Percentiles rank a stretch among this genome's conserved stretches.
Evolutionary conservation across 169 alveolate genomes (phyloP).

Genomic region (Cryptosporidium sp.): DNA sequence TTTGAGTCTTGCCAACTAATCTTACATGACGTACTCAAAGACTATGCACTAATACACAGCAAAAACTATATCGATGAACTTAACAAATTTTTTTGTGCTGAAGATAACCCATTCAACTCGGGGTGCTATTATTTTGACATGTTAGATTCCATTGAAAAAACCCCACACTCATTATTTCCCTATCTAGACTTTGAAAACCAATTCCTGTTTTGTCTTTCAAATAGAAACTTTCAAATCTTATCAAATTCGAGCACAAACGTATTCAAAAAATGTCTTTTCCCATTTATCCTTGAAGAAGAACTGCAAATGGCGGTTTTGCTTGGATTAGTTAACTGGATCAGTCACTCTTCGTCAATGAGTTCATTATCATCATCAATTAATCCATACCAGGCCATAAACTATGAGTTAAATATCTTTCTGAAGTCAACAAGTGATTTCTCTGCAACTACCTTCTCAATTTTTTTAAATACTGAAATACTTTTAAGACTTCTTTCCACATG

Average conservation of each 20-base stretch:
- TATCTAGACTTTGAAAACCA: constrained; percentile 56
- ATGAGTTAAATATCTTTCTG: constrained; percentile 17
- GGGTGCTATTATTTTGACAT: constrained; percentile 45
- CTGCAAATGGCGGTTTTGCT: constrained; percentile 12
- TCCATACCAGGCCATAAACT: constrained; percentile 13
- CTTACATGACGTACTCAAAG: constrained; percentile 8
- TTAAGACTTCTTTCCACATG: not conserved
- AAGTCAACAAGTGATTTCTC: not conserved
- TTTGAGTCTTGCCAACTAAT: constrained; percentile 7
- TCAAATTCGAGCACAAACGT: constrained; percentile 6
- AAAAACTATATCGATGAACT: constrained; percentile 10
- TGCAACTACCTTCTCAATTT: not conserved
- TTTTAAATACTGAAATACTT: not conserved
- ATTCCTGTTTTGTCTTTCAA: constrained; percentile 26
- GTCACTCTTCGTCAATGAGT: constrained; percentile 8
- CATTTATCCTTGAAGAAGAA: constrained; percentile 15
- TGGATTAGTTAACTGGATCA: constrained; percentile 58
- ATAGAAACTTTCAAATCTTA: constrained; percentile 49
- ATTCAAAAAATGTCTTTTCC: constrained; percentile 16
- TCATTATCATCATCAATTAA: constrained; percentile 26
- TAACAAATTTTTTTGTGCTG: constrained; percentile 24
- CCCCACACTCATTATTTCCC: constrained; percentile 41
- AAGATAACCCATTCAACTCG: constrained; percentile 18
- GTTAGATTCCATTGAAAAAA: constrained; percentile 31
- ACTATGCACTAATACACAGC: constrained; percentile 16